Base-by-base conservation (phyloP, 352 stramenopile genomes). In the Globisporangium canariense region DNA sequence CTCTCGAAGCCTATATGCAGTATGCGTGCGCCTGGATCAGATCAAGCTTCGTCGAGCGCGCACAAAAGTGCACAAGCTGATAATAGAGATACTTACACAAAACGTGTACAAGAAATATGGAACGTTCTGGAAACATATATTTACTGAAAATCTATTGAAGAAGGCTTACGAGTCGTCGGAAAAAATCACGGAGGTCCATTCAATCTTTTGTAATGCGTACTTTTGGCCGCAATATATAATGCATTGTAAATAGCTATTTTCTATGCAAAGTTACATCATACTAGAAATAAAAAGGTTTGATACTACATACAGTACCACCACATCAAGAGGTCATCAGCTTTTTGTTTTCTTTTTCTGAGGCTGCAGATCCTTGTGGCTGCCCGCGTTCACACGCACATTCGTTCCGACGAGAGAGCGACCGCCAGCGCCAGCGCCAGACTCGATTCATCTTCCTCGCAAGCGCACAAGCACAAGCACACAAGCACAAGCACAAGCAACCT, bases 261-360 rank as follows among this genome's bases (percentile, higher is more conserved):
- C 11, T 3, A 40, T 28, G 8, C 7, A 13, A 40, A 9, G 0
- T 14, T 40, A 40, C 1, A 6, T 20, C 2, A 0, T 4, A 3
- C 8, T 1, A 0, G 28, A 28, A 25, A 45, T 30, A 58, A 28
- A 45, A 1, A 58, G 16, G 9, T 2, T 25, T 4, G 16, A 6
- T 2, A 14, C 6, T 18, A 38, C 38, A 55, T 20, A 40, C 22
- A 55, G 16, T 14, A 38, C 22, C 10, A 18, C 13, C 0, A 13
- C 13, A n/a, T 16, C 1, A 28, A 55, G 49, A 34, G 25, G 38
- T 55, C 51, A 58, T 18, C 51, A 28, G 25, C 25, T 28, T 28
- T 43, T 18, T 18, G 30, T 45, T 45, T 58, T 45, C 28, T 58
- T 41, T 58, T 58, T 58, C 51, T 58, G 51, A 58, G 51, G 51